These are phyloP conservation scores for Volvox africanus DNA, from an alignment of 139 green algal species.

Conservation along the genomic window DNA sequence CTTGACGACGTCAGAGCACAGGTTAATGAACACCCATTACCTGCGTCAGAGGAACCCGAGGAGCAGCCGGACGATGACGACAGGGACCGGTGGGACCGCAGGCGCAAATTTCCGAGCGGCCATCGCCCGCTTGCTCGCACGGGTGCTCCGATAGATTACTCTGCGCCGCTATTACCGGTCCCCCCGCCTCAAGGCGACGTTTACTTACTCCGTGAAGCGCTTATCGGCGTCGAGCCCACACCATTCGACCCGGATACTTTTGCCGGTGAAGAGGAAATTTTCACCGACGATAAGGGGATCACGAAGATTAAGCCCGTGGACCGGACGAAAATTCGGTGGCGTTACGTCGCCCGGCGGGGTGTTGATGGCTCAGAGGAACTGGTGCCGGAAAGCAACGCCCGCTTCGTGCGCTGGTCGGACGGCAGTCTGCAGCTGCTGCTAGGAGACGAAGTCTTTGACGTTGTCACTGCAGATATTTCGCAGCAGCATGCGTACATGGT, in stretches of 20 bases:
- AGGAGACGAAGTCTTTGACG: conserved; percentile 84
- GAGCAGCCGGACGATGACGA: conserved; percentile 12
- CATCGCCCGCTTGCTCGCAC: conserved; percentile 9
- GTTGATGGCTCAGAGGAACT: conserved; percentile 38
- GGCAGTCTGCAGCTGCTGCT: conserved; percentile 79
- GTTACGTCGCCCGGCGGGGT: not conserved
- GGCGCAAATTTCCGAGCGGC: not conserved
- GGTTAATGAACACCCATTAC: not conserved
- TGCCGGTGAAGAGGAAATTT: conserved; percentile 60
- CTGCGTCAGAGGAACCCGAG: conserved; percentile 33
- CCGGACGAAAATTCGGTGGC: conserved; percentile 51
- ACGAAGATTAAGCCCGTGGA: conserved; percentile 41
- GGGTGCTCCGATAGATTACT: conserved; percentile 56
- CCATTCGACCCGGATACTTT: conserved; percentile 77
- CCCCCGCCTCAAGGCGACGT: conserved; percentile 43
- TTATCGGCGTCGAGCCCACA: conserved; percentile 73
- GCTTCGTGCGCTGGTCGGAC: conserved; percentile 86
- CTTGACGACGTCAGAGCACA: not conserved
- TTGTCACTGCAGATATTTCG: conserved; percentile 70
- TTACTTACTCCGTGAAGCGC: conserved; percentile 74
- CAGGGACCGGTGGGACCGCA: not conserved
- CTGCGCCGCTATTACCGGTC: conserved; percentile 53
- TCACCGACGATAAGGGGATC: conserved; percentile 59
- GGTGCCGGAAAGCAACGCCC: conserved; percentile 81
- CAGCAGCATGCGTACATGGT: conserved; percentile 77